These are phyloP conservation scores for Cupressus sempervirens DNA, from an alignment of 75 land plant genomes.

Conservation along the genomic window DNA sequence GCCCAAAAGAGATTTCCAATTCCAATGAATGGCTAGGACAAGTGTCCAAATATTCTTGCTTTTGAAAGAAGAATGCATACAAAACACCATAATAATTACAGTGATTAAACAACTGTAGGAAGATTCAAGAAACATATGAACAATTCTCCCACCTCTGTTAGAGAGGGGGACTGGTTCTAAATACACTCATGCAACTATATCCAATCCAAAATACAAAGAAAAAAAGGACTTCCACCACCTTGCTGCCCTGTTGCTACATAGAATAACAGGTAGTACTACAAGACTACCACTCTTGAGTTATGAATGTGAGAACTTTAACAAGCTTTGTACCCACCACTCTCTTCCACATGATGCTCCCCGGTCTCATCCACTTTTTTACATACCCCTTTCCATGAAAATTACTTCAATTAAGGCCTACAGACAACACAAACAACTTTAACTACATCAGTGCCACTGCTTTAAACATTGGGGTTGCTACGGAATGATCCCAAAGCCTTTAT, in stretches of 20 bases:
- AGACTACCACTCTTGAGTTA: neutral
- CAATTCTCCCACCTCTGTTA: neutral
- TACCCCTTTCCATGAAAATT: neutral
- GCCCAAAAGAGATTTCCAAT: neutral
- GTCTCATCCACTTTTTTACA: slow-evolving; percentile 1
- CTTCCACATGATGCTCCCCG: neutral
- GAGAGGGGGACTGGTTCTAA: neutral
- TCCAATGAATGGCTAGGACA: neutral
- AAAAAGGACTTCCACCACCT: neutral
- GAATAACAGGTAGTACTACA: neutral
- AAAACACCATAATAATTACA: neutral
- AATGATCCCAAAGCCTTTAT: slow-evolving; percentile 53
- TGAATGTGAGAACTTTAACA: neutral
- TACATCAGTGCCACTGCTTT: neutral
- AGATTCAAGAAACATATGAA: neutral
- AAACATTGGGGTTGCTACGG: slow-evolving; percentile 40
- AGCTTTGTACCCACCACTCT: neutral
- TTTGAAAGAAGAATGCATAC: neutral
- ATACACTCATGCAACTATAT: neutral
- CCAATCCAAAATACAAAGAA: neutral
- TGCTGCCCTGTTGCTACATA: neutral
- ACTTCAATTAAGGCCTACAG: neutral
- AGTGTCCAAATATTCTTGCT: neutral
- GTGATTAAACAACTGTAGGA: neutral
- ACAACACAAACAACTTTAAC: neutral